Evolutionary conservation across 768 basidiomycete species (phyloP), one percentile per base, ranked within the genome.

Genomic region (Lyophyllum decastes): DNA sequence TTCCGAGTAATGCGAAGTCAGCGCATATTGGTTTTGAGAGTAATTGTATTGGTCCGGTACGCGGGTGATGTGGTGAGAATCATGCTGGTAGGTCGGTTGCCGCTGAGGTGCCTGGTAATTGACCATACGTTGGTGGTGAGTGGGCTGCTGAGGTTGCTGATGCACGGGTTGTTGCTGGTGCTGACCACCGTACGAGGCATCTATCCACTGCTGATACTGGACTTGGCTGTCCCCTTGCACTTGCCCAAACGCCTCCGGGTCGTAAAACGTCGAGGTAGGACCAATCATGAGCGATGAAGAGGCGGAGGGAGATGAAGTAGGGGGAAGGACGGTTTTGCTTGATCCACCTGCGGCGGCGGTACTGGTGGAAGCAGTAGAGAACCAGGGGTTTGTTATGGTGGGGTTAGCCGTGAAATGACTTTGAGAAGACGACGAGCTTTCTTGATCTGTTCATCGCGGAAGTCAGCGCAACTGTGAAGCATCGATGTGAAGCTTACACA

Each of bases 241-340:
- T 14, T 70, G 53, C 21, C 66, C 63, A n/a, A 70, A 64, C 3
- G 73, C 72, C 19, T 79, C 70, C 5, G 82, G 73, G 54, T 82
- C 82, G 65, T 84, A 86, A 63, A 83, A 83, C 7, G 82, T 76
- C 9, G 82, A 74, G 0, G 76, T 73, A 16, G 84, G 76, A 35
- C 81, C 80, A 60, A 86, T 85, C 85, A 86, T 85, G 40, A 40
- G 52, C 14, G 72, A 60, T 46, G 74, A 65, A 52, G 69, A 68
- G 44, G 58, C 34, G 10, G 68, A 65, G 49, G 65, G 43, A 51
- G 68, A 61, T 21, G 61, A 51, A 8, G 61, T n/a, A 45, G 61
- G 40, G 19, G 49, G 57, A 49, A 54, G 61, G 4, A 43, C 33
- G 34, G 49, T 30, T 48, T 58, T 59, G 35, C 54, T 60, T 19